phyloP scores from a whole-genome alignment of 352 stramenopile genomes.

The Thalassiosira ordinaria region DNA sequence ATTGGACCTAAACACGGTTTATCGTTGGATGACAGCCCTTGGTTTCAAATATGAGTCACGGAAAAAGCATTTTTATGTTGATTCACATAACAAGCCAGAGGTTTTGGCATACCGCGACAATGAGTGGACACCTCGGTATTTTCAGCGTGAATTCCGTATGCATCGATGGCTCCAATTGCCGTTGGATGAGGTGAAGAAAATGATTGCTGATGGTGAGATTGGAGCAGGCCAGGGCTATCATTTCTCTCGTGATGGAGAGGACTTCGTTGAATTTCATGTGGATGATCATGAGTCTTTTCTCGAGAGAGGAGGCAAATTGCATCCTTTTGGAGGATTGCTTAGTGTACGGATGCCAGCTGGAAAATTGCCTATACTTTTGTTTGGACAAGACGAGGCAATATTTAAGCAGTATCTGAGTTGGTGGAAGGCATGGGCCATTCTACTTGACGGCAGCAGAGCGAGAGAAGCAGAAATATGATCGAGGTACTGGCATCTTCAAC shows the following conservation, averaged over 20 bases:
- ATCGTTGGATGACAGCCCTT: not conserved
- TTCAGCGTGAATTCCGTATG: not conserved
- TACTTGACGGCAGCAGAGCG: not conserved
- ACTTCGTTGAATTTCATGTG: not conserved
- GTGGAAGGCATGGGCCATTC: conserved; percentile 1
- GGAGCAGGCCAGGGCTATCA: not conserved
- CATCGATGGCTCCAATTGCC: not conserved
- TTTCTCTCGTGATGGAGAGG: not conserved
- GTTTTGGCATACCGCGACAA: not conserved
- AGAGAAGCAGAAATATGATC: not conserved
- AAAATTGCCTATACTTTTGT: not conserved
- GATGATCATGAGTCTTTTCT: not conserved
- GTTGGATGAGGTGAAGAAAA: not conserved
- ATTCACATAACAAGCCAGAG: not conserved
- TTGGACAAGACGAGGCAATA: conserved; percentile 1
- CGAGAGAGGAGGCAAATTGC: not conserved
- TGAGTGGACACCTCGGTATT: not conserved
- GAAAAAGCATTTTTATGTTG: conserved; percentile 5
- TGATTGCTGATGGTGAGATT: not conserved
- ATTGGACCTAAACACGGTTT: not conserved
- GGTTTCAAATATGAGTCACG: conserved; percentile 1
- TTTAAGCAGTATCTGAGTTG: not conserved
- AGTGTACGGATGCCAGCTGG: not conserved
- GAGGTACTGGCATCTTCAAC: not conserved
- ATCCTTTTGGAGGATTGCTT: not conserved